phyloP scores from a whole-genome alignment of 495 filamentous ascomycete genomes.

The Trichoderma gamsii region DNA sequence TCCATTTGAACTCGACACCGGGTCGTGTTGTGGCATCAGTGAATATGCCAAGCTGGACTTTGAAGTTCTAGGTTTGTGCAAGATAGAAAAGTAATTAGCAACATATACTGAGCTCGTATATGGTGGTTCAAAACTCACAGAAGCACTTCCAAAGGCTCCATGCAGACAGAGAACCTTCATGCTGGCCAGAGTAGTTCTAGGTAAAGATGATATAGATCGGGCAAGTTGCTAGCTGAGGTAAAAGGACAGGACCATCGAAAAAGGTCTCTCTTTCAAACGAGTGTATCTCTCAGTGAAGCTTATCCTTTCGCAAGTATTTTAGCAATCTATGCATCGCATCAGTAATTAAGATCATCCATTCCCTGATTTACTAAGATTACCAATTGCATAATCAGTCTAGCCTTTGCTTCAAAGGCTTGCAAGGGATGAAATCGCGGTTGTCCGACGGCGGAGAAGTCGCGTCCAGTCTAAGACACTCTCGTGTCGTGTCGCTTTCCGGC shows the following conservation, averaged over 20 bases:
- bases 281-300: too few relatives aligned
- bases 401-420: background rate
- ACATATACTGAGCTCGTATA: background rate
- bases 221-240: background rate
- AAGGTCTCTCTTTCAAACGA: background rate
- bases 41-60: conserved; percentile 43
- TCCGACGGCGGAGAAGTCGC: background rate
- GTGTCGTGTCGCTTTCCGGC: background rate
- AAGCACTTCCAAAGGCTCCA: conserved; percentile 46
- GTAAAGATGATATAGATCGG: background rate
- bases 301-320: too few relatives aligned
- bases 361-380: background rate
- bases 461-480: background rate
- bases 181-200: background rate
- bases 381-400: background rate
- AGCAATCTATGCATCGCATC: too few relatives aligned
- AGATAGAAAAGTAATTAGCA: conserved; percentile 21
- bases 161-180: conserved; percentile 42
- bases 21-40: conserved; percentile 33
- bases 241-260: background rate
- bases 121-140: conserved; percentile 34
- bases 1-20: conserved; percentile 43
- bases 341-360: background rate
- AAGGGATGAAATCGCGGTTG: background rate
- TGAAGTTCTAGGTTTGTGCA: conserved; percentile 38